phyloP scores from a whole-genome alignment of 768 basidiomycete species.

The Mycena albidolilacea region DNA sequence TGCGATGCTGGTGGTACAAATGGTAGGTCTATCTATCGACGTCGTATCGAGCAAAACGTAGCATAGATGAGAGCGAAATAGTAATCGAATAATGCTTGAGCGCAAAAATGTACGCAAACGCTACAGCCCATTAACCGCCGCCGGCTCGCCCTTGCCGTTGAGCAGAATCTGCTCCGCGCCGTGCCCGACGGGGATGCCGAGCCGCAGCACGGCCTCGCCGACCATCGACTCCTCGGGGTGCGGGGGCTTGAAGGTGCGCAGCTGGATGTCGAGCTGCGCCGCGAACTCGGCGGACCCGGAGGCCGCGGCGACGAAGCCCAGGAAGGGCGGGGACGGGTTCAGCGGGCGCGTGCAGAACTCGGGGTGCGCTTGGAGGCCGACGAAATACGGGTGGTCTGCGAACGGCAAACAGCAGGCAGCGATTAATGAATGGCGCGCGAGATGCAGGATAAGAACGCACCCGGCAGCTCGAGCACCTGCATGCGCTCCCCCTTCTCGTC shows the following conservation, averaged over 20 bases:
- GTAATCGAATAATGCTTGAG: background rate
- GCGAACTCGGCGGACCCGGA: constrained; percentile 65
- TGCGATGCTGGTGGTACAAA: constrained; percentile 29
- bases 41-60: constrained; percentile 17
- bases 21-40: background rate
- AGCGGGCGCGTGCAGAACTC: constrained; percentile 98
- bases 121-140: constrained; percentile 12
- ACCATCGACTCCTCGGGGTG: constrained; percentile 86
- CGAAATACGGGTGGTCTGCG: constrained; percentile 92
- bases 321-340: constrained; percentile 97
- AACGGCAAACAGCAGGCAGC: background rate
- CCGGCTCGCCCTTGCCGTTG: constrained; percentile 21
- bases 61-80: constrained; percentile 4
- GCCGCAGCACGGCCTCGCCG: constrained; percentile 66
- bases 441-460: constrained; percentile 58
- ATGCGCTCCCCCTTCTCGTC: constrained; percentile 98
- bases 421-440: constrained; percentile 3
- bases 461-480: constrained; percentile 92
- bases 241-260: constrained; percentile 74
- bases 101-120: background rate
- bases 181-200: constrained; percentile 31
- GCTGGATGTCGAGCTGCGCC: constrained; percentile 82
- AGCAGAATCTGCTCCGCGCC: constrained; percentile 31
- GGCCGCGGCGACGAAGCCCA: constrained; percentile 94
- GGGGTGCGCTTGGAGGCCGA: constrained; percentile 96